phyloP scores from a whole-genome alignment of 495 filamentous ascomycete genomes.

The Trypethelium eluteriae region DNA sequence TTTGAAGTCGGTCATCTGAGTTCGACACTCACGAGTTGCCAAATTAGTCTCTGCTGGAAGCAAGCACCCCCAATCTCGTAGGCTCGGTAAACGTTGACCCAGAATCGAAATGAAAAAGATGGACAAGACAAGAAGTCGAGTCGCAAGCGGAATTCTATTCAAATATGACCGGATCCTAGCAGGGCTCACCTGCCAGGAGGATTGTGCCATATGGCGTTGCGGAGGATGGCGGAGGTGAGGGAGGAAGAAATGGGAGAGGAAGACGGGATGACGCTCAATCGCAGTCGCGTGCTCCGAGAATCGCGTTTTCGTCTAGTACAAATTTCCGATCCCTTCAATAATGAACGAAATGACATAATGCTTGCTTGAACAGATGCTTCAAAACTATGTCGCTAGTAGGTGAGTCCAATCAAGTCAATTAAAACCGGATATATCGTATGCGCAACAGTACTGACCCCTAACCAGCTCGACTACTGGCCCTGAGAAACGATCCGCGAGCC shows the following conservation, averaged over 20 bases:
- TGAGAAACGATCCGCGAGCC: slow-evolving; percentile 60
- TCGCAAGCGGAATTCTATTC: slow-evolving; percentile 79
- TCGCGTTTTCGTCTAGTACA: not conserved
- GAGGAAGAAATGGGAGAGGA: slow-evolving; percentile 36
- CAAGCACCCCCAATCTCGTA: slow-evolving; percentile 73
- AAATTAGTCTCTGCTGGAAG: slow-evolving; percentile 67
- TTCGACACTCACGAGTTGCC: slow-evolving; percentile 57
- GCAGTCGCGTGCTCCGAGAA: not conserved
- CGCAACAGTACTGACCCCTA: slow-evolving; percentile 15
- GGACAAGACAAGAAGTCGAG: slow-evolving; percentile 59
- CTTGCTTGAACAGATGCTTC: not conserved
- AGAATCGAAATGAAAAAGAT: slow-evolving; percentile 60
- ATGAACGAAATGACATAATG: not conserved
- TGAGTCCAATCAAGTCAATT: not conserved
- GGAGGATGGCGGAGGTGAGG: slow-evolving; percentile 27
- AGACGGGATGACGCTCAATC: slow-evolving; percentile 41
- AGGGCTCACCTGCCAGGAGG: slow-evolving; percentile 32
- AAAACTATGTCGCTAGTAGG: slow-evolving; percentile 1
- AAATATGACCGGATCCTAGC: slow-evolving; percentile 54
- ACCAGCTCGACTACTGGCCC: slow-evolving; percentile 32
- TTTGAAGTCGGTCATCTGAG: not conserved
- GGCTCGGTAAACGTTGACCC: slow-evolving; percentile 38
- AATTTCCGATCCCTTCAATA: not conserved
- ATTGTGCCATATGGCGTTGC: slow-evolving; percentile 23
- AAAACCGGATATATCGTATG: not conserved